Conservation (phyloP, 1,139 yeast species). For the Blastobotrys apis region DNA sequence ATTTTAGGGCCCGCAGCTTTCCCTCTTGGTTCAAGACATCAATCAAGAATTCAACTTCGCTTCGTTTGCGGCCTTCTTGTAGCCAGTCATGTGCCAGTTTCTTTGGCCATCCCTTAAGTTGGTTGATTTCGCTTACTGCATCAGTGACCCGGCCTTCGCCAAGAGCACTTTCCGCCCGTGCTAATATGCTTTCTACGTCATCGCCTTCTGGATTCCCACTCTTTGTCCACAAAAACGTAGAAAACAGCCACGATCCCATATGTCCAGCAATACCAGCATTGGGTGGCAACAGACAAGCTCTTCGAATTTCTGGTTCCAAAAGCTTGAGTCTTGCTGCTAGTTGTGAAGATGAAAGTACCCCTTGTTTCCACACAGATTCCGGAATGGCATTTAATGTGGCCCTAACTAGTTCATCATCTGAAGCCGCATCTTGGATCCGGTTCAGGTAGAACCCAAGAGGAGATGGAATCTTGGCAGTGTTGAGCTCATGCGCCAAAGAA, state of each 20-base stretch:
- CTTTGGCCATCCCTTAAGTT: slow-evolving; percentile 91
- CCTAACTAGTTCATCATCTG: slow-evolving; percentile 45
- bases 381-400: slow-evolving; percentile 47
- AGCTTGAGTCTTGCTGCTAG: slow-evolving; percentile 66
- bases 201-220: slow-evolving; percentile 66
- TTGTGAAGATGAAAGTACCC: slow-evolving; percentile 50
- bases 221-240: slow-evolving; percentile 65
- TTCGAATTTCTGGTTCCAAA: slow-evolving; percentile 80
- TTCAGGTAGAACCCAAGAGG: slow-evolving; percentile 38
- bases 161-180: slow-evolving; percentile 76
- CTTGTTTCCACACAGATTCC: slow-evolving; percentile 47
- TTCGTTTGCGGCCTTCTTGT: slow-evolving; percentile 76
- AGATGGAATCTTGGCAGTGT: slow-evolving; percentile 33
- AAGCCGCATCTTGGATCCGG: slow-evolving; percentile 40
- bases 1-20: slow-evolving; percentile 19
- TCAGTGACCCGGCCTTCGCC: slow-evolving; percentile 72
- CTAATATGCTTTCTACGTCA: slow-evolving; percentile 84
- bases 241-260: slow-evolving; percentile 70
- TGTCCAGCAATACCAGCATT: slow-evolving; percentile 96
- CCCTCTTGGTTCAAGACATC: slow-evolving; percentile 58
- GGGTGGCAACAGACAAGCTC: slow-evolving; percentile 85
- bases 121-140: slow-evolving; percentile 90
- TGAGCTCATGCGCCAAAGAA: slow-evolving; percentile 49
- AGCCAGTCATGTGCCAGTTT: slow-evolving; percentile 90
- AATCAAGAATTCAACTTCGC: slow-evolving; percentile 80